Evolutionary conservation across 306 rosid genomes (phyloP).

Genomic region (Citrullus amarus): DNA sequence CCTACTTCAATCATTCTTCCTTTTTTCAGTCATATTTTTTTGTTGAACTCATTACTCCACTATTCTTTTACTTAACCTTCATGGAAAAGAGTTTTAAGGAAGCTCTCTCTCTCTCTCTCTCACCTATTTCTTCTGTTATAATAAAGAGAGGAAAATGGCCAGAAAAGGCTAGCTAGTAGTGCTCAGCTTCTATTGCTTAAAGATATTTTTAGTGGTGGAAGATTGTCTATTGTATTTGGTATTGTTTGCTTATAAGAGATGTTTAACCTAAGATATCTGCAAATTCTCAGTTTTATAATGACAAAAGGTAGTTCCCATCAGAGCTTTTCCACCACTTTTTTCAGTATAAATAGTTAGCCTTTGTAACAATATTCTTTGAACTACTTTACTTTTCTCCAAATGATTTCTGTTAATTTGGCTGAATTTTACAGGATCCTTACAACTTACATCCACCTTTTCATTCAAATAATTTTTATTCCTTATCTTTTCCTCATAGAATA

Average conservation of each 20-base stretch:
- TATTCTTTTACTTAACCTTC: not conserved
- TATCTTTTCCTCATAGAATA: not conserved
- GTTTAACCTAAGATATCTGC: not conserved
- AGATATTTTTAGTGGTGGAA: not conserved
- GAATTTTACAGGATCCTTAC: not conserved
- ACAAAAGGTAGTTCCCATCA: not conserved
- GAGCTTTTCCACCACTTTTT: not conserved
- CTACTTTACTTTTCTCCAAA: slow-evolving; percentile 1
- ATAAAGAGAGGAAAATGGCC: not conserved
- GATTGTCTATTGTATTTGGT: not conserved
- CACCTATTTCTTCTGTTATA: not conserved
- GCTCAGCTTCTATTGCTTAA: not conserved
- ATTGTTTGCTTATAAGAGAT: not conserved
- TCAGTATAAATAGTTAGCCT: not conserved
- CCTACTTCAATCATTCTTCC: slow-evolving; percentile 47
- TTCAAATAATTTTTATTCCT: not conserved
- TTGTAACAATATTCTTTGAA: not conserved
- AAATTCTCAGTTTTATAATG: not conserved
- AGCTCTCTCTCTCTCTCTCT: not conserved
- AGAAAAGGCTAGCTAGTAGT: not conserved
- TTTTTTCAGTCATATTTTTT: not conserved
- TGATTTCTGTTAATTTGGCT: not conserved
- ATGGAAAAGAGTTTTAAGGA: not conserved
- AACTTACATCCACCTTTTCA: not conserved
- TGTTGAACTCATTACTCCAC: not conserved